These are phyloP conservation scores for Ramichloridium luteum DNA, from an alignment of 2,329 filamentous ascomycete genomes.

Conservation along the genomic window DNA sequence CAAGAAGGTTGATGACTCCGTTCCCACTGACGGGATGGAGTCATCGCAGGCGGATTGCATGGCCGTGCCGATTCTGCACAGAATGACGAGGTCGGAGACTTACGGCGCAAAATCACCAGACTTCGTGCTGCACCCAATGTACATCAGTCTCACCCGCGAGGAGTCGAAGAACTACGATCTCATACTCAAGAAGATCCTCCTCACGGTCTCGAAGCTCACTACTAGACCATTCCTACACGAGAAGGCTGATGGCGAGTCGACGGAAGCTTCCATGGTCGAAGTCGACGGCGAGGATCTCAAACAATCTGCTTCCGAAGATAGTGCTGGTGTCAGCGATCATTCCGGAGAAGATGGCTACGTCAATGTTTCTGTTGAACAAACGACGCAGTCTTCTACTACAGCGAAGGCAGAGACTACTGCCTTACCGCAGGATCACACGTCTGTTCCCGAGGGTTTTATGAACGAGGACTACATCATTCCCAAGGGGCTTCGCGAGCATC, in stretches of 20 bases:
- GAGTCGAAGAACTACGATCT: conserved; percentile 58
- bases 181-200: conserved; percentile 69
- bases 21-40: conserved; percentile 38
- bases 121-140: conserved; percentile 34
- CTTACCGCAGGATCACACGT: conserved; percentile 5
- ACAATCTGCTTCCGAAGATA: conserved; percentile 36
- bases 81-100: conserved; percentile 32
- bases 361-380: conserved; percentile 72
- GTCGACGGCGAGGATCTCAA: conserved; percentile 16
- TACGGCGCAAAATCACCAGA: conserved; percentile 26
- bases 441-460: conserved; percentile 19
- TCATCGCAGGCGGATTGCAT: conserved; percentile 53
- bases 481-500: conserved; percentile 45
- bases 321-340: conserved; percentile 54
- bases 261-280: conserved; percentile 1
- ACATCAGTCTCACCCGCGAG: conserved; percentile 61
- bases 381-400: conserved; percentile 2
- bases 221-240: conserved; percentile 53
- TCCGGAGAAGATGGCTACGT: conserved; percentile 87
- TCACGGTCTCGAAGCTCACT: conserved; percentile 63
- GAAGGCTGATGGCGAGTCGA: conserved; percentile 17
- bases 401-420: not conserved
- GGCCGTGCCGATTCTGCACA: conserved; percentile 60
- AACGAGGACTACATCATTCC: conserved; percentile 38
- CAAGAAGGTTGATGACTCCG: conserved; percentile 31